These are phyloP conservation scores for Erythrophleum ivorense DNA, from an alignment of 331 rosid species.

Conservation along the genomic window DNA sequence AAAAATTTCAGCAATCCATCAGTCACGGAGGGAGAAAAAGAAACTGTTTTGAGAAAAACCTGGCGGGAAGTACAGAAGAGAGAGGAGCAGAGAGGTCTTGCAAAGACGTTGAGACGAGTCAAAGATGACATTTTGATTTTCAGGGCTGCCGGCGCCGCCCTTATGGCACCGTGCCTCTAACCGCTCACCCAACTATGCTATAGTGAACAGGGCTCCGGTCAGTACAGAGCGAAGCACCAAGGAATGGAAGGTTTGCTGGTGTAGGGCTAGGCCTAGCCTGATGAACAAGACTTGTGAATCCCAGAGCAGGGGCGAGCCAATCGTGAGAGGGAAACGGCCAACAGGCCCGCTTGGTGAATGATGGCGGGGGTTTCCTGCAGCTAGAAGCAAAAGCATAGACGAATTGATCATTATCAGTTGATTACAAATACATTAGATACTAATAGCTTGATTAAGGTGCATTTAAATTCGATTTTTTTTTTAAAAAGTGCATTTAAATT, in stretches of 20 bases:
- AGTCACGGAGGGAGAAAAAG: background rate
- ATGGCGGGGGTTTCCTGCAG: too few species aligned
- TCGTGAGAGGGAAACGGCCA: too few species aligned
- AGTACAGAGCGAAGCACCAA: background rate
- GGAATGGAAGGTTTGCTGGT: background rate
- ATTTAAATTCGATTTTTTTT: too few species aligned
- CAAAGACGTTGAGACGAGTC: constrained; percentile 23
- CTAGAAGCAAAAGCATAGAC: too few species aligned
- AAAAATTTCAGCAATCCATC: background rate
- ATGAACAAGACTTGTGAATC: background rate
- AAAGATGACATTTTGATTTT: constrained; percentile 13
- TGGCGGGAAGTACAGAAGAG: constrained; percentile 27
- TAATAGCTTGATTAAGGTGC: too few species aligned
- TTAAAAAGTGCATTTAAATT: too few species aligned
- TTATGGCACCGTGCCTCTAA: background rate
- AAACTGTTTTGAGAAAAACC: constrained; percentile 32
- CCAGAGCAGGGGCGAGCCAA: background rate
- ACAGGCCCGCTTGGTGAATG: too few species aligned
- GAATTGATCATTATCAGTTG: too few species aligned
- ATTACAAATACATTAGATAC: too few species aligned
- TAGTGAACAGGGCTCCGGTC: background rate
- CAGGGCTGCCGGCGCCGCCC: background rate
- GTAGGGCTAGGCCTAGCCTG: background rate
- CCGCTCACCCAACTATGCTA: background rate
- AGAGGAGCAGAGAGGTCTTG: constrained; percentile 30